Conservation (phyloP, 2,329 filamentous ascomycete species). For the Exutisphaerella laricina region DNA sequence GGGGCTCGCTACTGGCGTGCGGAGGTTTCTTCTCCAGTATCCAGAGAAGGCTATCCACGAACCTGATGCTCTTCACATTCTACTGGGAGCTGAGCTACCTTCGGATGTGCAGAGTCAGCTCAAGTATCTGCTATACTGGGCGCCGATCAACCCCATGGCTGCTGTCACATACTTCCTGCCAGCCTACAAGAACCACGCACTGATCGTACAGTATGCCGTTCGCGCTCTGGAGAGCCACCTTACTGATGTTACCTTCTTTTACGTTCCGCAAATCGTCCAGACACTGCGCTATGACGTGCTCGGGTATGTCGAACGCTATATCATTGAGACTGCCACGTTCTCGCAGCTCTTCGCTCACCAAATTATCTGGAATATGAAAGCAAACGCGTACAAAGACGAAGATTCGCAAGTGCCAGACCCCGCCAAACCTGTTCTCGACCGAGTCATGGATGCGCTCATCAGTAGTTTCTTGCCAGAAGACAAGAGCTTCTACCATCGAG, state of each 20-base stretch:
- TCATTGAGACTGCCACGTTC: conserved; percentile 92
- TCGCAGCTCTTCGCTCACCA: conserved; percentile 99
- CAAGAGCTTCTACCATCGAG: conserved; percentile 80
- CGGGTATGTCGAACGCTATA: conserved; percentile 94
- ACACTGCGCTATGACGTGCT: conserved; percentile 85
- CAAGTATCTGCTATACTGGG: conserved; percentile 93
- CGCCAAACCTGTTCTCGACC: conserved; percentile 89
- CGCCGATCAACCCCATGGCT: conserved; percentile 84
- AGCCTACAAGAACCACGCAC: conserved; percentile 83
- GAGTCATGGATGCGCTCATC: conserved; percentile 79
- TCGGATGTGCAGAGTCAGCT: conserved; percentile 76
- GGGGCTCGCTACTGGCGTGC: conserved; percentile 67
- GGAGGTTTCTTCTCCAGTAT: conserved; percentile 72
- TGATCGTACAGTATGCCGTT: conserved; percentile 95
- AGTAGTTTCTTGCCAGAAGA: conserved; percentile 74
- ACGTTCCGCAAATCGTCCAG: conserved; percentile 97
- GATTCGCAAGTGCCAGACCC: conserved; percentile 84
- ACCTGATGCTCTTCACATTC: conserved; percentile 73
- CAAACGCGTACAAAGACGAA: conserved; percentile 96
- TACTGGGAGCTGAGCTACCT: conserved; percentile 72
- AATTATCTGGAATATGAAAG: conserved; percentile 99
- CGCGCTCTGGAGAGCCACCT: conserved; percentile 87
- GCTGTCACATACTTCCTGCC: conserved; percentile 92
- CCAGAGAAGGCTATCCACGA: conserved; percentile 77
- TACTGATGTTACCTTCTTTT: conserved; percentile 98